A percentile compares a stretch with the other conserved stretches of the same genome.
phyloP scores from a whole-genome alignment of 305 asterid genomes.

The Fraxinus ornus region DNA sequence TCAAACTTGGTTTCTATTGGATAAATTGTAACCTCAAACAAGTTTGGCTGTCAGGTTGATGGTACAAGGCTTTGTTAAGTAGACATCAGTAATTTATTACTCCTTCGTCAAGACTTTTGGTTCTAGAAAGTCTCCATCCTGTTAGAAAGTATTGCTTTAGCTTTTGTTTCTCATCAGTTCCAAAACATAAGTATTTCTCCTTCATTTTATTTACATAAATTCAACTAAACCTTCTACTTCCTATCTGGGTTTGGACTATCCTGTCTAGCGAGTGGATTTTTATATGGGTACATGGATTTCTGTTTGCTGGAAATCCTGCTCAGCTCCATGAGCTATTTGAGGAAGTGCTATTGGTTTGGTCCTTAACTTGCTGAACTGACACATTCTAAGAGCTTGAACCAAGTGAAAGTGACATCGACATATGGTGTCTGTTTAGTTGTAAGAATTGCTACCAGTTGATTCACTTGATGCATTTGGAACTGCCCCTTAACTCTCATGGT shows the following conservation, averaged over 20 bases:
- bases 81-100: constrained; percentile 9
- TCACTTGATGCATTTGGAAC: background rate
- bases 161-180: background rate
- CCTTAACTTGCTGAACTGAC: background rate
- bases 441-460: background rate
- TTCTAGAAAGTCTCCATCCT: background rate
- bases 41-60: constrained; percentile 7
- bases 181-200: background rate
- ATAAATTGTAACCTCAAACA: background rate
- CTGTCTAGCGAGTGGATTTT: background rate
- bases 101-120: background rate
- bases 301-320: background rate
- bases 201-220: background rate
- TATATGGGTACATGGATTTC: background rate
- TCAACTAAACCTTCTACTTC: background rate
- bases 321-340: background rate
- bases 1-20: background rate
- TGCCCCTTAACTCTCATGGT: background rate
- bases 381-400: background rate
- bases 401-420: background rate
- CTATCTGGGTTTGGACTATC: background rate
- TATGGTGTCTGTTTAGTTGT: background rate
- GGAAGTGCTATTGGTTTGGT: background rate
- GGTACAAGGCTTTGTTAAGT: constrained; percentile 11
- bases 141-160: background rate